Evolutionary conservation across 2,329 filamentous ascomycete species (phyloP).

Genomic region (Incumbomyces delicatus): DNA sequence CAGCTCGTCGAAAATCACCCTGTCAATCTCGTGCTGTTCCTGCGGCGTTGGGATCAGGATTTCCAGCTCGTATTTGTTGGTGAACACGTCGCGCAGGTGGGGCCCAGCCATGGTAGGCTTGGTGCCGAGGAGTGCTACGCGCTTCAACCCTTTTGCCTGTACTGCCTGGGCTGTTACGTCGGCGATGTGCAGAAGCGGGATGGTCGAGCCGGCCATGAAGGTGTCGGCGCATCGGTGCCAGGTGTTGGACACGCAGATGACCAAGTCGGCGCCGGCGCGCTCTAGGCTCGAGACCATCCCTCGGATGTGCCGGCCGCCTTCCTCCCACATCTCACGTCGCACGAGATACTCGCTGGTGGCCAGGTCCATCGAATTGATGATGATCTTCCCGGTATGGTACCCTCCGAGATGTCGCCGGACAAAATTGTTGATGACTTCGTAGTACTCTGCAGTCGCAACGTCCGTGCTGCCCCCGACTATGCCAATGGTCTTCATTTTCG

Average conservation of each 20-base stretch:
- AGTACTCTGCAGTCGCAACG: slow-evolving; percentile 7
- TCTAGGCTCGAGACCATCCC: background rate
- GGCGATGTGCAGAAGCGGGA: slow-evolving; percentile 8
- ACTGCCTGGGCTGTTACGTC: slow-evolving; percentile 5
- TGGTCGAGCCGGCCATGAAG: background rate
- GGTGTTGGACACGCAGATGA: slow-evolving; percentile 5
- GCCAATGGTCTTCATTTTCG: slow-evolving; percentile 7
- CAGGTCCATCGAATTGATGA: slow-evolving; percentile 10
- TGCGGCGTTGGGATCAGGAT: slow-evolving; percentile 6
- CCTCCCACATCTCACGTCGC: background rate
- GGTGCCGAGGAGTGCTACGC: slow-evolving; percentile 7
- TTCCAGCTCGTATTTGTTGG: slow-evolving; percentile 2
- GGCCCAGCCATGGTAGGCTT: slow-evolving; percentile 7
- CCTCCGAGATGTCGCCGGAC: slow-evolving; percentile 3
- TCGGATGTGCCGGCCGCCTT: background rate
- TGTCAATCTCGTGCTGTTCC: background rate
- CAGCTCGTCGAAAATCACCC: slow-evolving; percentile 8
- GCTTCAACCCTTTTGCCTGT: background rate
- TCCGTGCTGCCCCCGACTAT: slow-evolving; percentile 10
- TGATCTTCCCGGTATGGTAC: slow-evolving; percentile 1
- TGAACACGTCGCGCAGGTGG: slow-evolving; percentile 4
- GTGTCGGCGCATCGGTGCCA: slow-evolving; percentile 6
- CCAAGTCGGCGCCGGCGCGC: background rate
- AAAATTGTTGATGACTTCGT: slow-evolving; percentile 5
- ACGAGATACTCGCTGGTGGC: slow-evolving; percentile 1